Conservation (phyloP, 2,329 filamentous ascomycete genomes). For the Cercospora janseana region DNA sequence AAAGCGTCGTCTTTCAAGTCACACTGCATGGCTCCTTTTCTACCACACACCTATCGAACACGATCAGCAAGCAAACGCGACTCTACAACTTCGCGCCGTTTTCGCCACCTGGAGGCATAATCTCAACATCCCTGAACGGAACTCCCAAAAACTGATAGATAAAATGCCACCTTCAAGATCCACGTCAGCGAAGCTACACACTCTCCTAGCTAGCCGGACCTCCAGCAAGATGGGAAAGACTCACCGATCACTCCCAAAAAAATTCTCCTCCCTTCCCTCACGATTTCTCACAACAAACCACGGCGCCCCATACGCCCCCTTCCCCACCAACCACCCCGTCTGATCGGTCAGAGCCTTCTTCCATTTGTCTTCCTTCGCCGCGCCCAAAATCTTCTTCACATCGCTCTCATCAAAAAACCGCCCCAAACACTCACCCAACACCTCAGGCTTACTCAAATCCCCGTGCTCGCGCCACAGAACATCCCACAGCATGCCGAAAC, state of each 20-base stretch:
- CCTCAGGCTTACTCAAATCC: conserved; percentile 59
- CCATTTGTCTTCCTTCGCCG: conserved; percentile 37
- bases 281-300: conserved; percentile 68
- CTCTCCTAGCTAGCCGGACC: background rate
- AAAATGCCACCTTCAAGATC: conserved; percentile 53
- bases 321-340: conserved; percentile 39
- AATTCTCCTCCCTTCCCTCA: conserved; percentile 61
- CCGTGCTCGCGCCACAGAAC: conserved; percentile 62
- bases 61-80: background rate
- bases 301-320: conserved; percentile 72
- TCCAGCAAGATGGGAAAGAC: background rate
- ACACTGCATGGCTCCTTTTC: no score
- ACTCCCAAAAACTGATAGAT: conserved; percentile 64
- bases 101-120: conserved; percentile 17
- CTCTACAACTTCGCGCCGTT: conserved; percentile 12
- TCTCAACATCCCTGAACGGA: conserved; percentile 25
- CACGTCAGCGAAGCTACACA: background rate
- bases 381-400: conserved; percentile 21
- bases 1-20: background rate
- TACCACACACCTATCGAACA: background rate
- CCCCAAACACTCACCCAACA: conserved; percentile 49
- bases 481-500: conserved; percentile 57
- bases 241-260: conserved; percentile 69
- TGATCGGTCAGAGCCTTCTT: conserved; percentile 28
- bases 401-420: conserved; percentile 47